Evolutionary conservation across 2,329 filamentous ascomycete genomes (phyloP).

Genomic region (Xylaria sp.): DNA sequence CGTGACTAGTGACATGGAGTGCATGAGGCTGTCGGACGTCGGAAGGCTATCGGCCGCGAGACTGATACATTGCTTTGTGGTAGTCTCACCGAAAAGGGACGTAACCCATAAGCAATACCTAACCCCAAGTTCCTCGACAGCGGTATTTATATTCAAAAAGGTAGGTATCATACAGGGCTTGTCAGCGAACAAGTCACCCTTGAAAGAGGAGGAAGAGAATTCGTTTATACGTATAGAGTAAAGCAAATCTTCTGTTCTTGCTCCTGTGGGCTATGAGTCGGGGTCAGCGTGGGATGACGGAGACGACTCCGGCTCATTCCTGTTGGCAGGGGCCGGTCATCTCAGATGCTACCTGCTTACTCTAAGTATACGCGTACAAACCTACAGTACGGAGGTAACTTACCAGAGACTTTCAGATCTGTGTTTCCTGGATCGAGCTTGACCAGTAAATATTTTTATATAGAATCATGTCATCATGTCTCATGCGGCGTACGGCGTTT

Average conservation of each 20-base stretch:
- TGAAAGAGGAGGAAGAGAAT: not conserved
- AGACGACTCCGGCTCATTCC: not conserved
- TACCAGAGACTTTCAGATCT: too few species aligned
- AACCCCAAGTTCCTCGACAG: not conserved
- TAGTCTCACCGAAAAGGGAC: not conserved
- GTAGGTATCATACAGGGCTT: not conserved
- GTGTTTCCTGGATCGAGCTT: not conserved
- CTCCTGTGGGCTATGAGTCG: not conserved
- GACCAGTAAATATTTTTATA: conserved; percentile 5
- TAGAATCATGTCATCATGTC: conserved; percentile 23
- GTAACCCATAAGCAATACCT: too few species aligned
- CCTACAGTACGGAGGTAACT: too few species aligned
- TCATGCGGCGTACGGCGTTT: not conserved
- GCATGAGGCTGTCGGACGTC: not conserved
- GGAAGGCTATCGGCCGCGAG: not conserved
- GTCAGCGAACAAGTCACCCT: not conserved
- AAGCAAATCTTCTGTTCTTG: not conserved
- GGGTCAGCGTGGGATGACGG: not conserved
- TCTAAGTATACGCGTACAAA: too few species aligned
- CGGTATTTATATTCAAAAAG: not conserved
- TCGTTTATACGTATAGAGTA: not conserved
- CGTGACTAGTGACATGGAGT: conserved; percentile 16
- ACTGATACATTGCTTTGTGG: not conserved
- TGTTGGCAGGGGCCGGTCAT: too few species aligned
- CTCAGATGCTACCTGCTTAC: too few species aligned